Evolutionary conservation across 129 eudicot species (phyloP).

Genomic region (Pulicaria dysenterica): DNA sequence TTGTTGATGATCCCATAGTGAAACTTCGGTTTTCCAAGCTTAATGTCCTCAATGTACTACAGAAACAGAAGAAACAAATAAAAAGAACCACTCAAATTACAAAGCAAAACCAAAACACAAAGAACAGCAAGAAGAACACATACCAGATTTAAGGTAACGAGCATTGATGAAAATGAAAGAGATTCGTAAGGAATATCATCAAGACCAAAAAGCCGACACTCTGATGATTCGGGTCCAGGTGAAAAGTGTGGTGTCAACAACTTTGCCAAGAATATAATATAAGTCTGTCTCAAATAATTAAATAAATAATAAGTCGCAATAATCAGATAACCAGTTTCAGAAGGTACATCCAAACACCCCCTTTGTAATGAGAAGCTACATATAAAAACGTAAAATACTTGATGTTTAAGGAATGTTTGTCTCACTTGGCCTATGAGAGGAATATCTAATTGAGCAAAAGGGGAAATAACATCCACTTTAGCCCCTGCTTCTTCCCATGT

Average conservation of each 20-base stretch:
- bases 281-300: slow-evolving; percentile 58
- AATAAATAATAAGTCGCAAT: background rate
- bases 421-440: slow-evolving; percentile 98
- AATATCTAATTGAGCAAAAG: slow-evolving; percentile 93
- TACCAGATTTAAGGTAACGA: slow-evolving; percentile 91
- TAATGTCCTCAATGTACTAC: slow-evolving; percentile 81
- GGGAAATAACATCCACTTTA: slow-evolving; percentile 77
- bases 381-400: background rate
- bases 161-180: slow-evolving; percentile 94
- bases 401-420: background rate
- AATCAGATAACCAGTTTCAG: background rate
- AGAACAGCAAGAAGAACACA: background rate
- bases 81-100: slow-evolving; percentile 9
- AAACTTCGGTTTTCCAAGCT: slow-evolving; percentile 71
- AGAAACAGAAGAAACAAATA: slow-evolving; percentile 22
- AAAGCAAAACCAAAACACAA: slow-evolving; percentile 5
- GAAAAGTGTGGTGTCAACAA: slow-evolving; percentile 80
- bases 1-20: slow-evolving; percentile 93
- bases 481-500: slow-evolving; percentile 97
- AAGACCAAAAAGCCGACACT: slow-evolving; percentile 75
- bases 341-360: background rate
- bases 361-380: background rate
- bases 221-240: slow-evolving; percentile 93
- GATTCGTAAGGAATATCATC: slow-evolving; percentile 96
- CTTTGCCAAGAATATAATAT: slow-evolving; percentile 85